Evolutionary conservation across 805 yeast species (phyloP).

Genomic region (Komagataella pseudopastoris): DNA sequence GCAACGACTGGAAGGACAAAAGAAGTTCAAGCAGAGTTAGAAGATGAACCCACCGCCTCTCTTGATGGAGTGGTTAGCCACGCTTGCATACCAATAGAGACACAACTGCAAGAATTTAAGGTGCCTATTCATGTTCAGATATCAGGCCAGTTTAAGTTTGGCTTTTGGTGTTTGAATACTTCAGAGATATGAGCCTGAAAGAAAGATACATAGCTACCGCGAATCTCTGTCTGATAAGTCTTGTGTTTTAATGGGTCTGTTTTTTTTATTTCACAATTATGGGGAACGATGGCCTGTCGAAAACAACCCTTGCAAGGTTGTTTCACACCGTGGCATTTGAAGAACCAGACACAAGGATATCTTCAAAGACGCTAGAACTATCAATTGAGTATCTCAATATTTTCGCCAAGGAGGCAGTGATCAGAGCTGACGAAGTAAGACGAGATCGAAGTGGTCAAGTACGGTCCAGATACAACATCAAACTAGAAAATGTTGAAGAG

Average conservation of each 20-base stretch:
- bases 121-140: not conserved
- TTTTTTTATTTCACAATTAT: not conserved
- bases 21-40: not conserved
- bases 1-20: not conserved
- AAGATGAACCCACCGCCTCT: not conserved
- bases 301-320: slow-evolving; percentile 31
- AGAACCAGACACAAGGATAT: slow-evolving; percentile 29
- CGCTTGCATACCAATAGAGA: not conserved
- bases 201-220: not conserved
- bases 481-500: slow-evolving; percentile 5
- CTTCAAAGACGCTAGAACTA: slow-evolving; percentile 32
- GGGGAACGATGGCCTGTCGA: not conserved
- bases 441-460: slow-evolving; percentile 14
- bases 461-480: slow-evolving; percentile 6
- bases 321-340: slow-evolving; percentile 38
- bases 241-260: not conserved
- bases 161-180: not conserved
- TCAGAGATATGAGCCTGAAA: not conserved
- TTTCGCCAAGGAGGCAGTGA: slow-evolving; percentile 45
- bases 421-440: slow-evolving; percentile 40
- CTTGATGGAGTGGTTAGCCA: not conserved
- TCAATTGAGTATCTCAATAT: slow-evolving; percentile 40
- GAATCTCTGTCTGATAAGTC: not conserved
- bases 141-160: not conserved
- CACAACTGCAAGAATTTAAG: not conserved